Evolutionary conservation across 2,329 filamentous ascomycete genomes (phyloP).

Genomic region (Apiospora arundinis): DNA sequence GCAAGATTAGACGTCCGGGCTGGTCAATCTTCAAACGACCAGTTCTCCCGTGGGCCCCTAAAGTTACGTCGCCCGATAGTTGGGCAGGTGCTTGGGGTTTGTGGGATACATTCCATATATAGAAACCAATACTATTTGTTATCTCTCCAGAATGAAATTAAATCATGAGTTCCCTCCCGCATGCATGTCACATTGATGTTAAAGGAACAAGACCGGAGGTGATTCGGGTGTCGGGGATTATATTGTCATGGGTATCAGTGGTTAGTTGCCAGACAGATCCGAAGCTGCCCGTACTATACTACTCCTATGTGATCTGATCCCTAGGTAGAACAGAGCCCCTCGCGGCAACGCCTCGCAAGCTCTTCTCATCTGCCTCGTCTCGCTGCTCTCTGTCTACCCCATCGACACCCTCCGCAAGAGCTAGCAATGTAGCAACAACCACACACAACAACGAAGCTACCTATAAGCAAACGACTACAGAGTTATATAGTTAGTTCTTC

Average conservation of each 20-base stretch:
- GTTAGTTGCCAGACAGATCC: background rate
- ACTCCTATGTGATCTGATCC: background rate
- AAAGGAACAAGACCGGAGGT: too few relatives aligned
- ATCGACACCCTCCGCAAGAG: background rate
- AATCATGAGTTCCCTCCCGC: background rate
- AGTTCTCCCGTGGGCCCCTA: slow-evolving; percentile 20
- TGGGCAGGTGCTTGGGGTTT: slow-evolving; percentile 35
- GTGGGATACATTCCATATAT: slow-evolving; percentile 31
- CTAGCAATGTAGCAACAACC: background rate
- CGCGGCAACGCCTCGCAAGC: background rate
- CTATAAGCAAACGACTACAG: too few relatives aligned
- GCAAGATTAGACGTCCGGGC: slow-evolving; percentile 58
- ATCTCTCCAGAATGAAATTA: background rate
- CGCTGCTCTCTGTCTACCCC: background rate
- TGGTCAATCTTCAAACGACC: slow-evolving; percentile 23
- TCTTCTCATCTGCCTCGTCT: background rate
- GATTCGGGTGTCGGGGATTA: too few relatives aligned
- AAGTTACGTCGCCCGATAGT: slow-evolving; percentile 29
- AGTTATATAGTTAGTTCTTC: background rate
- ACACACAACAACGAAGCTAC: too few relatives aligned
- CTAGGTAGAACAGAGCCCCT: background rate
- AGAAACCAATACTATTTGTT: background rate
- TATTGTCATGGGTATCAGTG: background rate
- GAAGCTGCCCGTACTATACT: background rate
- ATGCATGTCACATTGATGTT: background rate